Percentiles rank a stretch among this genome's conserved stretches.
Evolutionary conservation across 768 basidiomycete genomes (phyloP).

Genomic region (Suillus sp.): DNA sequence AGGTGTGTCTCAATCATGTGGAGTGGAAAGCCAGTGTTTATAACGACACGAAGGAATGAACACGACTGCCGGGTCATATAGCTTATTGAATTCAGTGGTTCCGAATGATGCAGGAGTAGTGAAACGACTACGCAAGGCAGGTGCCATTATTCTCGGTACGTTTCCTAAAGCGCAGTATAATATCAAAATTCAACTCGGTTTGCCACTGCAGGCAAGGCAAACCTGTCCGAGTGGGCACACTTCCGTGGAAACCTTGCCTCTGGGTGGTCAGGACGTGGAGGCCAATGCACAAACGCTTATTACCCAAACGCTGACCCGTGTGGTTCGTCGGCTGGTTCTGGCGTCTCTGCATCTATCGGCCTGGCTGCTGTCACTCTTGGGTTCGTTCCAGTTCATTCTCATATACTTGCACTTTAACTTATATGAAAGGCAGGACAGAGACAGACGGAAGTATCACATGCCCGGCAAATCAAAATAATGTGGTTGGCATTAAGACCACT

Average conservation of each 20-base stretch:
- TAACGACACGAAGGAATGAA: conserved; percentile 37
- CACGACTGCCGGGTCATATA: conserved; percentile 43
- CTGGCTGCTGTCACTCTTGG: conserved; percentile 50
- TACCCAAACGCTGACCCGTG: conserved; percentile 54
- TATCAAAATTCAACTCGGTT: not conserved
- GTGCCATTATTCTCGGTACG: conserved; percentile 38
- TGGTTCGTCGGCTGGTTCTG: conserved; percentile 64
- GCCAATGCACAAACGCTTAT: conserved; percentile 53
- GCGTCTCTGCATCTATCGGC: conserved; percentile 53
- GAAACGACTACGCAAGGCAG: conserved; percentile 33
- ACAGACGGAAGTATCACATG: conserved; percentile 59
- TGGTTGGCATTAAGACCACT: conserved; percentile 63
- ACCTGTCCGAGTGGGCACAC: conserved; percentile 56
- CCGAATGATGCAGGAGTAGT: conserved; percentile 38
- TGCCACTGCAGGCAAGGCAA: conserved; percentile 49
- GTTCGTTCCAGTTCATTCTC: conserved; percentile 7
- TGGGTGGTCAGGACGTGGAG: conserved; percentile 61
- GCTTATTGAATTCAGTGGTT: conserved; percentile 36
- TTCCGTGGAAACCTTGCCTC: conserved; percentile 47
- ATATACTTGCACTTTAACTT: not conserved
- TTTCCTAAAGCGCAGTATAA: not conserved
- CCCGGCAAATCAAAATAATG: conserved; percentile 52
- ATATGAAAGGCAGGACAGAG: conserved; percentile 36
- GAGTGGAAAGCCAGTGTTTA: not conserved
- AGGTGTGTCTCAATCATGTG: conserved; percentile 16